phyloP scores from a whole-genome alignment of 768 basidiomycete genomes.

The Jaapia argillacea region DNA sequence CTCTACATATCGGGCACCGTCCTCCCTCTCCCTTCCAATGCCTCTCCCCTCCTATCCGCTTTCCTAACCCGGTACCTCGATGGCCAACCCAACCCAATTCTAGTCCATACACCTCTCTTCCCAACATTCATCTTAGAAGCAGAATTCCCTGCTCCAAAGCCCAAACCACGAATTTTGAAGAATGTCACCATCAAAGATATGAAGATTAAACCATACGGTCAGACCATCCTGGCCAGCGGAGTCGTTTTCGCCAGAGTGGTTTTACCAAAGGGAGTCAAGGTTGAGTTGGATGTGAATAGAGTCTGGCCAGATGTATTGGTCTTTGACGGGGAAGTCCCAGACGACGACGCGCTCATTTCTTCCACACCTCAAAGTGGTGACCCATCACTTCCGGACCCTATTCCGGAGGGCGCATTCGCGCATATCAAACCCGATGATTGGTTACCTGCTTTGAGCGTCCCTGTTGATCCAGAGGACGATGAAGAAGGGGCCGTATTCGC shows the following conservation, averaged over 20 bases:
- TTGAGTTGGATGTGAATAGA: slow-evolving; percentile 50
- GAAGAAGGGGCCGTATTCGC: slow-evolving; percentile 44
- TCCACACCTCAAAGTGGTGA: slow-evolving; percentile 28
- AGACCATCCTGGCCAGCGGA: slow-evolving; percentile 56
- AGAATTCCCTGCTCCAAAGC: slow-evolving; percentile 56
- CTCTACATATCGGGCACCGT: slow-evolving; percentile 45
- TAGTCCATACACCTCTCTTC: slow-evolving; percentile 46
- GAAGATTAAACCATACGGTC: slow-evolving; percentile 40
- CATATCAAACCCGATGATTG: slow-evolving; percentile 65
- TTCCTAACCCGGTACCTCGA: slow-evolving; percentile 62
- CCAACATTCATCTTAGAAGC: slow-evolving; percentile 34
- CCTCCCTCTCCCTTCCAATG: slow-evolving; percentile 34
- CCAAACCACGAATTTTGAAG: slow-evolving; percentile 55
- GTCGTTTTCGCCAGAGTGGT: slow-evolving; percentile 55
- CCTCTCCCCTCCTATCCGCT: slow-evolving; percentile 37
- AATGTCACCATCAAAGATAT: slow-evolving; percentile 70
- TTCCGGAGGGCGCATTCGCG: slow-evolving; percentile 67
- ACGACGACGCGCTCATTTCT: slow-evolving; percentile 17
- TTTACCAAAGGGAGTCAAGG: slow-evolving; percentile 58
- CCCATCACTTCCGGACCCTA: slow-evolving; percentile 48
- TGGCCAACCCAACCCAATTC: slow-evolving; percentile 42
- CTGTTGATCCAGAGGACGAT: slow-evolving; percentile 26
- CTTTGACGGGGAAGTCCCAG: slow-evolving; percentile 60
- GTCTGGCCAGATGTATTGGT: slow-evolving; percentile 72
- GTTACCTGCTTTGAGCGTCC: slow-evolving; percentile 38